phyloP scores from a whole-genome alignment of 306 rosid genomes.

The Alnus glutinosa region DNA sequence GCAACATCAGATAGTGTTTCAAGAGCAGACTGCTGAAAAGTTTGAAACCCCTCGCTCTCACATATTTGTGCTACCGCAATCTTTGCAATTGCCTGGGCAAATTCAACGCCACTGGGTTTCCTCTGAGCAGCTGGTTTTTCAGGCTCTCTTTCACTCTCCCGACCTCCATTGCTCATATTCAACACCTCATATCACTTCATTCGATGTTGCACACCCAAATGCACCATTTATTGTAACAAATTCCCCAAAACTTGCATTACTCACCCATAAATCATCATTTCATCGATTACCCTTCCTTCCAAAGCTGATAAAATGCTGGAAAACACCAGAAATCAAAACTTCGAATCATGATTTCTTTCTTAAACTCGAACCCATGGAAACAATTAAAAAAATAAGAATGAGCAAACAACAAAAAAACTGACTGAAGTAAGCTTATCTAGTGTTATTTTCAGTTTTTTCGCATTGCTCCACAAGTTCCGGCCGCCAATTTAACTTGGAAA shows the following conservation, averaged over 20 bases:
- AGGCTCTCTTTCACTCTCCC: constrained; percentile 75
- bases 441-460: not conserved
- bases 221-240: constrained; percentile 35
- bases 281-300: constrained; percentile 10
- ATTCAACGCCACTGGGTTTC: constrained; percentile 59
- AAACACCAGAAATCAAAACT: not conserved
- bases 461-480: not conserved
- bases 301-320: constrained; percentile 31
- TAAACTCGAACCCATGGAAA: not conserved
- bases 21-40: constrained; percentile 71
- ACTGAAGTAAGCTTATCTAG: not conserved
- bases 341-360: not conserved
- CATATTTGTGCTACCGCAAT: constrained; percentile 72
- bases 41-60: constrained; percentile 75
- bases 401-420: not conserved
- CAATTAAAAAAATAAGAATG: not conserved
- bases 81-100: constrained; percentile 51
- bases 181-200: constrained; percentile 75
- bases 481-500: not conserved
- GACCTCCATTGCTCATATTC: constrained; percentile 93
- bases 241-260: constrained; percentile 21
- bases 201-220: constrained; percentile 34
- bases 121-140: constrained; percentile 46
- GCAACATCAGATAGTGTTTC: constrained; percentile 58
- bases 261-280: not conserved